These are phyloP conservation scores for Colletotrichum euphorbiae DNA, from an alignment of 2,329 filamentous ascomycete genomes.

Conservation along the genomic window DNA sequence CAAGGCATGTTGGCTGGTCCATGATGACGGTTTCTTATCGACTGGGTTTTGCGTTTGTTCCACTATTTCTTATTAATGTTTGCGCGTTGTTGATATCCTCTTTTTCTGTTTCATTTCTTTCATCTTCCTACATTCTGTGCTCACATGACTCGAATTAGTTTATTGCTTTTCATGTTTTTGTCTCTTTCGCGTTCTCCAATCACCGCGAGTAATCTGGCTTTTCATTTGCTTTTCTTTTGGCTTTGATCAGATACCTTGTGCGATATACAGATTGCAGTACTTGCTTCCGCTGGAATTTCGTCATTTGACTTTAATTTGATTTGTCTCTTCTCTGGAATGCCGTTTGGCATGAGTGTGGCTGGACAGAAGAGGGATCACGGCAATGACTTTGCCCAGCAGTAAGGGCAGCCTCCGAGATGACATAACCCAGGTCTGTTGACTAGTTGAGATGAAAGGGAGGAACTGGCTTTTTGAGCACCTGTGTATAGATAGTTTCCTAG, in stretches of 20 bases:
- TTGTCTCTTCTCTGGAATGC: slow-evolving; percentile 30
- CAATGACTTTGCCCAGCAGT: background rate
- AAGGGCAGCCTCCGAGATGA: background rate
- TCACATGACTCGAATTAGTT: background rate
- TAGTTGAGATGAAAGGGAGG: slow-evolving; percentile 1
- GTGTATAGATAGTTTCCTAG: slow-evolving; percentile 38
- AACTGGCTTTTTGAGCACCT: slow-evolving; percentile 25
- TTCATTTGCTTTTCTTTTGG: slow-evolving; percentile 39
- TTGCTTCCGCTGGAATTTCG: slow-evolving; percentile 36
- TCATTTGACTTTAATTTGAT: slow-evolving; percentile 21
- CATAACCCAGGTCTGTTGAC: background rate
- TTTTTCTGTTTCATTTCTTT: slow-evolving; percentile 33
- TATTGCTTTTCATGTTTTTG: slow-evolving; percentile 38
- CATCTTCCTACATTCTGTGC: slow-evolving; percentile 42
- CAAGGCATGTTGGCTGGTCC: slow-evolving; percentile 63
- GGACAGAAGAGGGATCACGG: slow-evolving; percentile 13
- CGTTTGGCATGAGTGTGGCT: background rate
- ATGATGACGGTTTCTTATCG: slow-evolving; percentile 55
- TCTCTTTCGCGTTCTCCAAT: slow-evolving; percentile 38
- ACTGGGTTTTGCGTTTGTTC: slow-evolving; percentile 52
- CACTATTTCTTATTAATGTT: slow-evolving; percentile 47
- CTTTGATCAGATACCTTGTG: slow-evolving; percentile 68
- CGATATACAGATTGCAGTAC: slow-evolving; percentile 60
- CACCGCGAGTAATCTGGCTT: background rate
- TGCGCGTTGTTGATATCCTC: slow-evolving; percentile 41